phyloP scores from a whole-genome alignment of 164 flowering plant species.

The Chimonanthus praecox region DNA sequence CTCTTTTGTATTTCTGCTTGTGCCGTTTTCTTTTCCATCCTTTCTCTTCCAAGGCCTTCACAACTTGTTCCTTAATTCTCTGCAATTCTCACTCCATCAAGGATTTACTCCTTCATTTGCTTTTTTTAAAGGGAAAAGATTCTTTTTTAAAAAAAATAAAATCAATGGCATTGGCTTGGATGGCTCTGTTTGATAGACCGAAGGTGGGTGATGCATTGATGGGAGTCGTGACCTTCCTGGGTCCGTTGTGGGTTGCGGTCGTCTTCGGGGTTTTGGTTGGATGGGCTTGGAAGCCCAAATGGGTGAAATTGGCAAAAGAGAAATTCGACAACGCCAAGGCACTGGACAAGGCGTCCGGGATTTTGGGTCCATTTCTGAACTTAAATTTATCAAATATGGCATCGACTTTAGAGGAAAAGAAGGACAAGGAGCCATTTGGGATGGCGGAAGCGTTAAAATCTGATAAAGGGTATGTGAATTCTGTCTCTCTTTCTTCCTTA shows the following conservation, averaged over 20 bases:
- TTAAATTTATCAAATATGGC: constrained; percentile 40
- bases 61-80: background rate
- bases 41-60: background rate
- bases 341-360: constrained; percentile 42
- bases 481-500: background rate
- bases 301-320: constrained; percentile 44
- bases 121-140: no score
- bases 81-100: no score
- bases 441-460: constrained; percentile 40
- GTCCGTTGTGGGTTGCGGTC: constrained; percentile 62
- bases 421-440: constrained; percentile 14
- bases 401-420: constrained; percentile 31
- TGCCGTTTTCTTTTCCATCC: background rate
- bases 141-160: no score
- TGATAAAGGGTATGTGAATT: constrained; percentile 9
- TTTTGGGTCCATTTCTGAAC: constrained; percentile 19
- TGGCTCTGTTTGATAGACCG: constrained; percentile 41
- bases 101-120: background rate
- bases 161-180: constrained; percentile 37
- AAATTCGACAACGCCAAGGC: constrained; percentile 9
- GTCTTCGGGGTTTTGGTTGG: constrained; percentile 67
- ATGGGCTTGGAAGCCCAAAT: constrained; percentile 84
- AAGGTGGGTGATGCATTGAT: constrained; percentile 32
- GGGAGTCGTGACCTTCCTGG: constrained; percentile 39
- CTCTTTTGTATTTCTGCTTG: background rate